Evolutionary conservation across 1,284 basidiomycete genomes (phyloP).

Genomic region (Melanopsichium pennsylvanicum): DNA sequence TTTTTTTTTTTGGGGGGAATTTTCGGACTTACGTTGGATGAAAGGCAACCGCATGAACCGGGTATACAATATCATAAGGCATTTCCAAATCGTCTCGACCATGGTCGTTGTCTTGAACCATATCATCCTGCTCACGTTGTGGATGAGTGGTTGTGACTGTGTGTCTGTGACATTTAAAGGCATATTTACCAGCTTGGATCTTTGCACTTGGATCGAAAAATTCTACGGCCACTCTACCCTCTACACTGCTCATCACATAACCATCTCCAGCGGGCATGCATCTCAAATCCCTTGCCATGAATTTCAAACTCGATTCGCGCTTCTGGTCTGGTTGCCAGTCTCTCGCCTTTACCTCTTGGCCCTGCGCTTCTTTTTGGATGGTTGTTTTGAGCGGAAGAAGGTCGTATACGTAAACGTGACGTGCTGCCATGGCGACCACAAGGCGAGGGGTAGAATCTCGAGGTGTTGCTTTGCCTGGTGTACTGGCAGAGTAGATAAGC

Average conservation of each 20-base stretch:
- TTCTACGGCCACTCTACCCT: conserved; percentile 95
- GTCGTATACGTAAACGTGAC: conserved; percentile 55
- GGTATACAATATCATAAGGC: conserved; percentile 95
- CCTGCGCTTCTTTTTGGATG: conserved; percentile 18
- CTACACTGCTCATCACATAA: conserved; percentile 90
- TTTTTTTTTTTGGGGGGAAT: too few relatives aligned
- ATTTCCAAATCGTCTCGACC: too few relatives aligned
- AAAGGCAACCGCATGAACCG: conserved; percentile 92
- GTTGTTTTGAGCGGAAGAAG: conserved; percentile 33
- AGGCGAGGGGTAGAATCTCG: conserved; percentile 45
- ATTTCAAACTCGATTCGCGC: conserved; percentile 92
- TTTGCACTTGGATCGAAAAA: conserved; percentile 85
- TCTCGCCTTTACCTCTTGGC: conserved; percentile 17
- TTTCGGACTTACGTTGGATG: conserved; percentile 72
- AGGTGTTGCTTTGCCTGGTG: neutral
- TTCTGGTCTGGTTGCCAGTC: conserved; percentile 70
- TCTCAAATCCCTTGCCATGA: conserved; percentile 87
- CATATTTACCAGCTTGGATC: conserved; percentile 86
- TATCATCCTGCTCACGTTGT: neutral
- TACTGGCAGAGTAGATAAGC: conserved; percentile 5
- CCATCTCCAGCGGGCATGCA: conserved; percentile 93
- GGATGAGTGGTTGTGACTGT: too few relatives aligned
- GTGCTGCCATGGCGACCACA: conserved; percentile 56
- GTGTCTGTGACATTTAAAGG: conserved; percentile 96
- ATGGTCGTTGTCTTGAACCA: conserved; percentile 70